Percentiles rank a stretch among this genome's conserved stretches.
Evolutionary conservation across 805 yeast genomes (phyloP).

Genomic region (Komagataella pastoris): DNA sequence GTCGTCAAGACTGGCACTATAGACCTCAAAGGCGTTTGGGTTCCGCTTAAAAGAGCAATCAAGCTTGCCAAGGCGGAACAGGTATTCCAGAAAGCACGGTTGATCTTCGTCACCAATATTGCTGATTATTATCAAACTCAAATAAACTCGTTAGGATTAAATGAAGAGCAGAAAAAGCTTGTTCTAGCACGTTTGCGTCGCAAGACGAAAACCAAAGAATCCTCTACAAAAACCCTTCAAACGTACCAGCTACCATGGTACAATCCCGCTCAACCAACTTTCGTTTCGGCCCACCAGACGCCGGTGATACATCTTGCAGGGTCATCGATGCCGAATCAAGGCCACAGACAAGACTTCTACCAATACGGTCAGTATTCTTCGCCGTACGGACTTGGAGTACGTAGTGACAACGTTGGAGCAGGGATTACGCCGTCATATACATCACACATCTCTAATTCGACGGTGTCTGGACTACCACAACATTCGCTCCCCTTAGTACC

Average conservation of each 20-base stretch:
- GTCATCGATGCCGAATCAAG: not conserved
- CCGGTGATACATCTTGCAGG: not conserved
- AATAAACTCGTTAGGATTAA: not conserved
- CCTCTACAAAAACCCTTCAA: not conserved
- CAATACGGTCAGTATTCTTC: constrained; percentile 42
- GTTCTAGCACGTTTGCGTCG: not conserved
- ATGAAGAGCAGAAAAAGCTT: not conserved
- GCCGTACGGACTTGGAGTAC: constrained; percentile 2
- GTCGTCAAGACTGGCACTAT: constrained; percentile 79
- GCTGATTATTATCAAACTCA: constrained; percentile 8
- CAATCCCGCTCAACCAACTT: not conserved
- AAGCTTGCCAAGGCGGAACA: constrained; percentile 76
- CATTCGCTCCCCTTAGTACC: not conserved
- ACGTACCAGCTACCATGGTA: not conserved
- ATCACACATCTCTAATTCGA: not conserved
- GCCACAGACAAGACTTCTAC: not conserved
- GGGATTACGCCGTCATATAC: not conserved
- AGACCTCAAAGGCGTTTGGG: constrained; percentile 86
- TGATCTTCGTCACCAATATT: constrained; percentile 37
- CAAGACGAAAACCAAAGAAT: not conserved
- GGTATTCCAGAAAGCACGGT: constrained; percentile 50
- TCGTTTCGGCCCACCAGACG: not conserved
- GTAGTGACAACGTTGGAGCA: not conserved
- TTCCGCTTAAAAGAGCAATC: constrained; percentile 71
- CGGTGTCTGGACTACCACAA: not conserved